These are phyloP conservation scores for Solanum pimpinellifolium DNA, from an alignment of 257 asterid species.

Conservation along the genomic window DNA sequence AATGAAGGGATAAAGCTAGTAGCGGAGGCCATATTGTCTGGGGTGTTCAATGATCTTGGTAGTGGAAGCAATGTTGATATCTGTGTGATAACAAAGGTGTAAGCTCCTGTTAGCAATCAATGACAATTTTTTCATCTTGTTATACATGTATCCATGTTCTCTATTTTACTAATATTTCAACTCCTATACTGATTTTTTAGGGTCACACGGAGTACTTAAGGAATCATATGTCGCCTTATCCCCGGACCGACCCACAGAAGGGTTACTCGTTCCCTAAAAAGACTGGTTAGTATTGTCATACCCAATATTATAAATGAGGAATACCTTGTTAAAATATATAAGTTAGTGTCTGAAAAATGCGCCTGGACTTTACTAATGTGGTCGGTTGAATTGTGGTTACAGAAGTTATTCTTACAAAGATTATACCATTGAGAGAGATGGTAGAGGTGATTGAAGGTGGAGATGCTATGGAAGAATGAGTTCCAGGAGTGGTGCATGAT, in stretches of 20 bases:
- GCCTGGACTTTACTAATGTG: not conserved
- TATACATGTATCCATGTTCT: not conserved
- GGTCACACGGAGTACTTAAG: conserved; percentile 70
- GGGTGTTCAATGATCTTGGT: conserved; percentile 88
- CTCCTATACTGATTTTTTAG: conserved; percentile 17
- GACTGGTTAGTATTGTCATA: conserved; percentile 46
- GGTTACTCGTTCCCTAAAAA: conserved; percentile 73
- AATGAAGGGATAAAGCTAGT: conserved; percentile 78
- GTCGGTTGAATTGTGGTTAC: not conserved
- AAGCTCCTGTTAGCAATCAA: not conserved
- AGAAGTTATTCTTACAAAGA: conserved; percentile 76
- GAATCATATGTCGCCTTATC: conserved; percentile 62
- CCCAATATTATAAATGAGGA: not conserved
- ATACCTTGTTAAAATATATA: not conserved
- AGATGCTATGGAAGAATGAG: conserved; percentile 60
- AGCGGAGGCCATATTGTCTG: conserved; percentile 84
- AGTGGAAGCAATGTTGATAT: conserved; percentile 96
- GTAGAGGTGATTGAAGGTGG: conserved; percentile 38
- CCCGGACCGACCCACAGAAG: conserved; percentile 67
- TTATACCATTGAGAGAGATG: conserved; percentile 60
- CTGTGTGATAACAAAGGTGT: conserved; percentile 79
- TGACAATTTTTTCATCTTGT: not conserved
- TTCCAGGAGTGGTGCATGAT: not conserved
- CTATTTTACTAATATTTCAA: not conserved
- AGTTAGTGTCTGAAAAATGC: not conserved